A percentile compares a stretch with the other conserved stretches of the same genome.
Conservation (phyloP, 2,329 filamentous ascomycete genomes). For the Fusarium buharicum region DNA sequence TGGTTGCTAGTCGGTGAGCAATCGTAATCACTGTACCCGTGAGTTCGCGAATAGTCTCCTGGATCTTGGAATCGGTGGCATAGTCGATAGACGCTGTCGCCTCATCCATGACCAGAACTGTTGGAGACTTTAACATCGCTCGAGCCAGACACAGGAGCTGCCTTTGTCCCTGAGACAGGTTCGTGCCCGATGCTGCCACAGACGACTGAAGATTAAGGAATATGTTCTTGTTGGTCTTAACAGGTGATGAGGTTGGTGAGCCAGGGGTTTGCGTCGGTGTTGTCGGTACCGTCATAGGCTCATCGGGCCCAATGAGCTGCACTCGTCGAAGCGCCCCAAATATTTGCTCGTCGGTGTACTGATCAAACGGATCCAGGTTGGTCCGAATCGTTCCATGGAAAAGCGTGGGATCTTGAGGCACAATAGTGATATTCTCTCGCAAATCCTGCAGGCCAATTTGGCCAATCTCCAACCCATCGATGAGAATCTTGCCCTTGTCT, state of each 20-base stretch:
- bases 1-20: constrained; percentile 93
- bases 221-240: constrained; percentile 86
- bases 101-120: constrained; percentile 98
- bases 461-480: constrained; percentile 91
- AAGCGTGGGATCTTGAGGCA: constrained; percentile 94
- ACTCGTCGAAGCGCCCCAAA: constrained; percentile 88
- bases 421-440: constrained; percentile 93
- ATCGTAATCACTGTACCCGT: constrained; percentile 96
- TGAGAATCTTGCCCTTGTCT: constrained; percentile 86
- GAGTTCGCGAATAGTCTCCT: constrained; percentile 94
- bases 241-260: constrained; percentile 49
- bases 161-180: constrained; percentile 94
- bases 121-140: constrained; percentile 89
- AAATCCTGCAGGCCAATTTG: constrained; percentile 92
- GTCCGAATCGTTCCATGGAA: constrained; percentile 92
- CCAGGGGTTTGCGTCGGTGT: constrained; percentile 43
- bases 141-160: constrained; percentile 94
- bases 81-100: constrained; percentile 98
- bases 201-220: constrained; percentile 87
- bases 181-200: constrained; percentile 90
- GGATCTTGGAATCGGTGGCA: constrained; percentile 93
- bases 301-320: constrained; percentile 78
- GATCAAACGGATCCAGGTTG: constrained; percentile 91
- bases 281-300: constrained; percentile 51
- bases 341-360: constrained; percentile 90